Percentiles rank a stretch among this genome's conserved stretches.
Evolutionary conservation across 805 yeast genomes (phyloP).

Genomic region (Schizosaccharomyces japonicus): DNA sequence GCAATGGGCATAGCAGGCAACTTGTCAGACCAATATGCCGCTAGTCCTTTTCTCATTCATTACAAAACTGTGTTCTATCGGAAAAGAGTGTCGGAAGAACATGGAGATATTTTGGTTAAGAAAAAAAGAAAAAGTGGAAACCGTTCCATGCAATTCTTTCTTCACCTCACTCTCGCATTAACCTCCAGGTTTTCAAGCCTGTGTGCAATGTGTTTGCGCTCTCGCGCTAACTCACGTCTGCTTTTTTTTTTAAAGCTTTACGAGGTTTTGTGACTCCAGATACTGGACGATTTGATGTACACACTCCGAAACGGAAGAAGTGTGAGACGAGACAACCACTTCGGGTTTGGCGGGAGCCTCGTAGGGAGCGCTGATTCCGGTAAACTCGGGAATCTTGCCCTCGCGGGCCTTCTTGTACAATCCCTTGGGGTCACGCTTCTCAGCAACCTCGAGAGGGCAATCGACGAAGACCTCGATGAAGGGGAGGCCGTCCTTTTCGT

Average conservation of each 20-base stretch:
- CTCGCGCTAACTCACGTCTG: too few species aligned
- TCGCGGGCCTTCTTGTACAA: slow-evolving; percentile 89
- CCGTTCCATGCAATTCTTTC: too few species aligned
- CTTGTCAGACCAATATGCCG: too few species aligned
- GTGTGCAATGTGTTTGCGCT: too few species aligned
- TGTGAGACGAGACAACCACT: slow-evolving; percentile 52
- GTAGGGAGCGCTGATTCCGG: slow-evolving; percentile 89
- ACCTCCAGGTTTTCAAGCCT: too few species aligned
- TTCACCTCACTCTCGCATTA: too few species aligned
- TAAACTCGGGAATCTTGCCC: slow-evolving; percentile 66
- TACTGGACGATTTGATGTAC: slow-evolving; percentile 50
- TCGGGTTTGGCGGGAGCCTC: slow-evolving; percentile 79
- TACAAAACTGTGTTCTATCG: too few species aligned
- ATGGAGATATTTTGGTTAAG: too few species aligned
- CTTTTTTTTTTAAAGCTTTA: too few species aligned
- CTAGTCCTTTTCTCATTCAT: too few species aligned
- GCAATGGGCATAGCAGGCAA: background rate
- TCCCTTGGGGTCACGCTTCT: slow-evolving; percentile 93
- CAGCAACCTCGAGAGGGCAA: slow-evolving; percentile 85
- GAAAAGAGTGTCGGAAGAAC: too few species aligned
- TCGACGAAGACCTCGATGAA: slow-evolving; percentile 81
- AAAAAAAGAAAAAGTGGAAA: too few species aligned
- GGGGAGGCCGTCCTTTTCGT: slow-evolving; percentile 48
- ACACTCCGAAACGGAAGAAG: slow-evolving; percentile 53
- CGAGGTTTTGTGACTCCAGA: slow-evolving; percentile 18